Conservation (phyloP, 192 early-diverging fungal genomes). For the Backusella sp. region DNA sequence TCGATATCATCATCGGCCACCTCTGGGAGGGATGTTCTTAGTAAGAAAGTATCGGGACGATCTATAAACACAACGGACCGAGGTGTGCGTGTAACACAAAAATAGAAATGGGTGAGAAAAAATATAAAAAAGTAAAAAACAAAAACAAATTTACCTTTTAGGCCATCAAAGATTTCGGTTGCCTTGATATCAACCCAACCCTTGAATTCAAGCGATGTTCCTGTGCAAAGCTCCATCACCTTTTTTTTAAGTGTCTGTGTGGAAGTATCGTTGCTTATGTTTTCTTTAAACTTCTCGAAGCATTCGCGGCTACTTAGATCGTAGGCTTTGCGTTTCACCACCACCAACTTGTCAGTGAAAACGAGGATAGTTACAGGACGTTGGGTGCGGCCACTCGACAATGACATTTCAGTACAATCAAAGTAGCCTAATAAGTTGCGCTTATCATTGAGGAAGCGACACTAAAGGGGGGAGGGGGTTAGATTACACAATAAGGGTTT, state of each 20-base stretch:
- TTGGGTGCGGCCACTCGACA: conserved; percentile 3
- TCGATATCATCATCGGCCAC: not conserved
- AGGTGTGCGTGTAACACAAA: not conserved
- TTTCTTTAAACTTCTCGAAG: not conserved
- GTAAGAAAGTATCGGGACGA: conserved; percentile 8
- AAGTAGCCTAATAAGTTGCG: conserved; percentile 19
- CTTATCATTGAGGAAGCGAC: conserved; percentile 15
- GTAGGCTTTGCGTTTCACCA: conserved; percentile 15
- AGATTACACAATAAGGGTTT: conserved; percentile 5
- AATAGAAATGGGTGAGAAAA: not conserved
- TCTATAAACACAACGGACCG: conserved; percentile 6
- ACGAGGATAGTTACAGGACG: conserved; percentile 26
- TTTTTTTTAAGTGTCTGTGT: not conserved
- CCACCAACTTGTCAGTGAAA: conserved; percentile 29
- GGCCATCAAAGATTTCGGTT: conserved; percentile 2
- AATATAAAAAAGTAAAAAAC: not conserved
- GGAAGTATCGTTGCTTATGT: too few relatives aligned
- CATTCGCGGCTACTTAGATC: not conserved
- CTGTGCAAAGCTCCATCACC: not conserved
- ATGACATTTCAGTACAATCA: conserved; percentile 24
- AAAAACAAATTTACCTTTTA: conserved; percentile 17
- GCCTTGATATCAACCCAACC: conserved; percentile 16
- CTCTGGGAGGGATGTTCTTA: conserved; percentile 11
- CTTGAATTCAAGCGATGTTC: conserved; percentile 1
- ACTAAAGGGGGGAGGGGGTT: not conserved